Evolutionary conservation across 768 basidiomycete species (phyloP).

Genomic region (Russula dissimulans): DNA sequence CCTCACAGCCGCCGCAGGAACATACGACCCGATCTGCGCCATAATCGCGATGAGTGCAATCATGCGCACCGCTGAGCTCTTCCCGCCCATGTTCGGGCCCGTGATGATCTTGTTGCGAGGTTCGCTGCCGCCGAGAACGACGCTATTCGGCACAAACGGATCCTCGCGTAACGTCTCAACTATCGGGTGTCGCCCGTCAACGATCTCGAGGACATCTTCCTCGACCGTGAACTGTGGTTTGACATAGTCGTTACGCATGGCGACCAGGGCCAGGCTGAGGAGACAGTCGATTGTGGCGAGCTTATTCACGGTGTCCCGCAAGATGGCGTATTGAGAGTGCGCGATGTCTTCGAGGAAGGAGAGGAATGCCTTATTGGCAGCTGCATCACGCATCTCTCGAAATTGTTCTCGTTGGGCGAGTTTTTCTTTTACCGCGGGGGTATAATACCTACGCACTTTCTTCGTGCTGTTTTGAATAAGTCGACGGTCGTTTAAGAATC

Average conservation of each 20-base stretch:
- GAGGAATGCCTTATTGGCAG: conserved; percentile 55
- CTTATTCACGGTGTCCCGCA: conserved; percentile 71
- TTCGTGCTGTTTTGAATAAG: conserved; percentile 50
- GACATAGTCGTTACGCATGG: conserved; percentile 65
- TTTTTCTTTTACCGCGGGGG: conserved; percentile 53
- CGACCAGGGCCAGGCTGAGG: conserved; percentile 72
- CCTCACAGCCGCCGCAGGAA: conserved; percentile 68
- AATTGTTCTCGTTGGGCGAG: conserved; percentile 66
- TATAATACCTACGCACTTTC: conserved; percentile 59
- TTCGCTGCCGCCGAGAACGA: conserved; percentile 49
- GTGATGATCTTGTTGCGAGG: conserved; percentile 64
- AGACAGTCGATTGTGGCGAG: conserved; percentile 84
- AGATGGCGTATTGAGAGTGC: conserved; percentile 52
- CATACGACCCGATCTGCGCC: conserved; percentile 92
- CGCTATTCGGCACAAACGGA: conserved; percentile 80
- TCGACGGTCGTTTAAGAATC: neutral
- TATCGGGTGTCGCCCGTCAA: conserved; percentile 89
- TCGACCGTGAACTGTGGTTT: conserved; percentile 68
- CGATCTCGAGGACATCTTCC: conserved; percentile 59
- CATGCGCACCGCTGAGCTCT: conserved; percentile 78
- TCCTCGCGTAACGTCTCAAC: conserved; percentile 68
- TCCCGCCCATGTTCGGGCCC: conserved; percentile 84
- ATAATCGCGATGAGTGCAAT: conserved; percentile 62
- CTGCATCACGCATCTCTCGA: conserved; percentile 60
- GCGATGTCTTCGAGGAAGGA: conserved; percentile 65